Evolutionary conservation across 2,329 filamentous ascomycete species (phyloP).

Genomic region (Aspergillus awamori): DNA sequence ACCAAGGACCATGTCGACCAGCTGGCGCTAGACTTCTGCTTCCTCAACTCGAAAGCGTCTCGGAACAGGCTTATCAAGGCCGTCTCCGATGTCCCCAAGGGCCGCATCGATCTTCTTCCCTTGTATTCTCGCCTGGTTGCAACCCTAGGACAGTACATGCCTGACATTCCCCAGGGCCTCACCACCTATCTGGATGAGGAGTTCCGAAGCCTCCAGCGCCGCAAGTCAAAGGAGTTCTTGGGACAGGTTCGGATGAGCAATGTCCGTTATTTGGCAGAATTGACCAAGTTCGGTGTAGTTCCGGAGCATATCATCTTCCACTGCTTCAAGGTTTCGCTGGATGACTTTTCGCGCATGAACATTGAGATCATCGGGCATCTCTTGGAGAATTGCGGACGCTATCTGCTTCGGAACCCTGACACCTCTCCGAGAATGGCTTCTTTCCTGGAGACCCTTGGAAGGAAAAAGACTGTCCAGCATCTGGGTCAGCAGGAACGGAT

Average conservation of each 20-base stretch:
- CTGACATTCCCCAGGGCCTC: slow-evolving; percentile 88
- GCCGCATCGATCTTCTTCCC: slow-evolving; percentile 85
- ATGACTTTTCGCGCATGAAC: slow-evolving; percentile 98
- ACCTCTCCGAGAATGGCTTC: slow-evolving; percentile 91
- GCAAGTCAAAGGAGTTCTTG: slow-evolving; percentile 96
- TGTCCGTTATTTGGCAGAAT: slow-evolving; percentile 93
- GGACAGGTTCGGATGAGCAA: slow-evolving; percentile 92
- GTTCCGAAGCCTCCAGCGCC: slow-evolving; percentile 92
- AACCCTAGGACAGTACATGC: slow-evolving; percentile 90
- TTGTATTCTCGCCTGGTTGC: slow-evolving; percentile 91
- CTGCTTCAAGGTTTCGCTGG: slow-evolving; percentile 93
- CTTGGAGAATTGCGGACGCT: slow-evolving; percentile 93
- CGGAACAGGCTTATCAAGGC: slow-evolving; percentile 92
- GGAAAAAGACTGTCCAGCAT: slow-evolving; percentile 94
- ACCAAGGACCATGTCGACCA: slow-evolving; percentile 92
- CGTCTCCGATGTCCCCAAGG: slow-evolving; percentile 91
- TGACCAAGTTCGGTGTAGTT: slow-evolving; percentile 97
- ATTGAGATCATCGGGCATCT: slow-evolving; percentile 98
- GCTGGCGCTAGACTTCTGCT: slow-evolving; percentile 94
- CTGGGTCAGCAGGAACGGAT: slow-evolving; percentile 95
- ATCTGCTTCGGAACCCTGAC: slow-evolving; percentile 87
- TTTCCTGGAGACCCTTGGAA: slow-evolving; percentile 90
- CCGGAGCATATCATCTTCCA: slow-evolving; percentile 99
- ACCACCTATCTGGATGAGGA: slow-evolving; percentile 94
- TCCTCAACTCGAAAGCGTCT: slow-evolving; percentile 96